These are phyloP conservation scores for Sphaerosporella brunnea DNA, from an alignment of 495 filamentous ascomycete genomes.

Conservation along the genomic window DNA sequence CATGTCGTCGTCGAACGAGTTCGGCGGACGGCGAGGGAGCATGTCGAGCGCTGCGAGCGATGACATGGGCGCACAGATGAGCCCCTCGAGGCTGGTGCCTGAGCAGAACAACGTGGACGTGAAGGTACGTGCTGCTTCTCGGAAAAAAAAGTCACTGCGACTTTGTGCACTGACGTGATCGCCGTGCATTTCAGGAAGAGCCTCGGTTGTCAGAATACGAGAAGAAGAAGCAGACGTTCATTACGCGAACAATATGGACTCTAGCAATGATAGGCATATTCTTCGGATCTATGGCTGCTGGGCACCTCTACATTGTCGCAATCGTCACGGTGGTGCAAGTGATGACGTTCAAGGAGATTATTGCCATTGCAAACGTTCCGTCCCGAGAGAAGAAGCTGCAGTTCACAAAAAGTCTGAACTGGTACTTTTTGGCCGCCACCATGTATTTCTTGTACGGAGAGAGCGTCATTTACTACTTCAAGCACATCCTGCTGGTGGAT, in stretches of 20 bases:
- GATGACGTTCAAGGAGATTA: slow-evolving; percentile 97
- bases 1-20: slow-evolving; percentile 20
- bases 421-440: slow-evolving; percentile 96
- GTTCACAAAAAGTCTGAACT: slow-evolving; percentile 90
- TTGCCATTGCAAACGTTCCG: slow-evolving; percentile 89
- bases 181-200: slow-evolving; percentile 33
- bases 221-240: slow-evolving; percentile 97
- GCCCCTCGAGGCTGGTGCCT: slow-evolving; percentile 10
- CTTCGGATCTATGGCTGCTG: slow-evolving; percentile 77
- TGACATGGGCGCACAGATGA: slow-evolving; percentile 18
- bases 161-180: background rate
- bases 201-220: slow-evolving; percentile 58
- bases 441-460: slow-evolving; percentile 99
- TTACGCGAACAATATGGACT: slow-evolving; percentile 94
- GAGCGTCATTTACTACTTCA: slow-evolving; percentile 99
- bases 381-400: slow-evolving; percentile 76
- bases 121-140: background rate
- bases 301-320: slow-evolving; percentile 89
- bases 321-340: slow-evolving; percentile 89
- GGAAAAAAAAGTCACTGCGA: background rate
- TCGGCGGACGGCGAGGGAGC: slow-evolving; percentile 50
- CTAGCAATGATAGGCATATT: slow-evolving; percentile 92
- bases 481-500: slow-evolving; percentile 92
- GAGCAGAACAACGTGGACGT: slow-evolving; percentile 5
- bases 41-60: slow-evolving; percentile 38